phyloP scores from a whole-genome alignment of 179 eudicot genomes.

The Vitellaria paradoxa region DNA sequence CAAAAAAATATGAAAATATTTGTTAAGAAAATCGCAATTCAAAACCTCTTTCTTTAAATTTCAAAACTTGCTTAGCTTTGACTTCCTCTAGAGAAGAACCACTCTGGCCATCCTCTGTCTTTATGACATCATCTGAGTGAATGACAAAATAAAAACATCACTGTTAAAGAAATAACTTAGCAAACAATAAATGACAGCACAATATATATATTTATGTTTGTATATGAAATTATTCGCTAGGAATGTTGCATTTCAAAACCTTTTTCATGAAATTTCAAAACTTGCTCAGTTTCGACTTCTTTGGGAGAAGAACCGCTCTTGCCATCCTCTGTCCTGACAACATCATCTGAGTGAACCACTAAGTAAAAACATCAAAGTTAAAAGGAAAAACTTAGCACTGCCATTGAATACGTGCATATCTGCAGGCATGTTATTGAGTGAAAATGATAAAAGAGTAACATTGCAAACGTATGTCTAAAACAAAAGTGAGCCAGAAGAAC shows the following conservation, averaged over 20 bases:
- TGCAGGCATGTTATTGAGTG: neutral
- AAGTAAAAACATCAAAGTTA: constrained; percentile 9
- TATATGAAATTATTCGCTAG: neutral
- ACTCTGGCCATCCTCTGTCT: constrained; percentile 10
- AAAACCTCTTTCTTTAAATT: constrained; percentile 25
- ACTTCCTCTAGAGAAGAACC: neutral
- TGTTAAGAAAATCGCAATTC: neutral
- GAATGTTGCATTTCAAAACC: constrained; percentile 12
- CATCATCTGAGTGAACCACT: constrained; percentile 34
- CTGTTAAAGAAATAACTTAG: neutral
- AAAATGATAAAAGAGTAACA: neutral
- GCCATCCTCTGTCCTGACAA: constrained; percentile 24
- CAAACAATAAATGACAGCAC: neutral
- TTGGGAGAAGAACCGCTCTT: constrained; percentile 21
- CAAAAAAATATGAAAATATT: neutral
- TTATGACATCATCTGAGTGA: constrained; percentile 2
- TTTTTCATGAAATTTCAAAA: constrained; percentile 17
- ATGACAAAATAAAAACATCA: too few species aligned
- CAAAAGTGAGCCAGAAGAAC: constrained; percentile 26
- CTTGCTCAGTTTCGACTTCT: constrained; percentile 25
- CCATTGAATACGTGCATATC: neutral
- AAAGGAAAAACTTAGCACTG: constrained; percentile 1
- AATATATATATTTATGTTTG: too few species aligned
- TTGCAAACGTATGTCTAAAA: neutral
- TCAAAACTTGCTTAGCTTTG: constrained; percentile 13